A percentile compares a stretch with the other conserved stretches of the same genome.
Conservation (phyloP, 371 early-diverging fungal species). For the Globomyces sp. region DNA sequence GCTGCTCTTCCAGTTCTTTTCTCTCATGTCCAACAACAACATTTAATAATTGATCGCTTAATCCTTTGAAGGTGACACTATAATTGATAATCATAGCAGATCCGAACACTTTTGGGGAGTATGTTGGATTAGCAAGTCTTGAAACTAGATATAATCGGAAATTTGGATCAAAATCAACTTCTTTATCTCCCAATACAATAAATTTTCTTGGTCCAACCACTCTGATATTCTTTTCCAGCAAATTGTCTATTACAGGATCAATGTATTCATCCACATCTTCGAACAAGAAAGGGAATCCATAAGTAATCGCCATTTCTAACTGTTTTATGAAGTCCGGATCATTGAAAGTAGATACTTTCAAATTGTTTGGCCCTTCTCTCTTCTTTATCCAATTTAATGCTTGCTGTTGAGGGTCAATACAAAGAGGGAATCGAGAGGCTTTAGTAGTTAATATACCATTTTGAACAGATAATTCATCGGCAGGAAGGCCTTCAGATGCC, state of each 20-base stretch:
- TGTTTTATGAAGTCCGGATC: conserved; percentile 64
- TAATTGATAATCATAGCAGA: conserved; percentile 63
- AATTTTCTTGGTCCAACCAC: conserved; percentile 46
- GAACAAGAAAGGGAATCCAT: conserved; percentile 62
- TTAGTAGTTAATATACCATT: conserved; percentile 62
- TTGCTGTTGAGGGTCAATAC: conserved; percentile 65
- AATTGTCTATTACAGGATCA: conserved; percentile 61
- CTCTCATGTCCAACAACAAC: conserved; percentile 60
- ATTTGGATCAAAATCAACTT: conserved; percentile 59
- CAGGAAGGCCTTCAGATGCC: conserved; percentile 60
- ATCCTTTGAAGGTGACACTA: conserved; percentile 59
- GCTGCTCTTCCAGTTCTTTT: conserved; percentile 59
- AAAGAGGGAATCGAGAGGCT: conserved; percentile 59
- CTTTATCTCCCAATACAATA: conserved; percentile 62
- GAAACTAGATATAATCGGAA: conserved; percentile 58
- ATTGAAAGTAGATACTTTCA: conserved; percentile 57
- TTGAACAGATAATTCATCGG: conserved; percentile 60
- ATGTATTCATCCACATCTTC: conserved; percentile 67
- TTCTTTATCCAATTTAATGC: conserved; percentile 59
- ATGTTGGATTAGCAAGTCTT: conserved; percentile 54
- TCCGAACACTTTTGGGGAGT: conserved; percentile 61
- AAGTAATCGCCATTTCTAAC: conserved; percentile 62
- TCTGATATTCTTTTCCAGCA: conserved; percentile 60
- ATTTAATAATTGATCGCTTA: conserved; percentile 61
- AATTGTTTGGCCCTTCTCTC: conserved; percentile 51